Base-by-base conservation (phyloP, 2,329 filamentous ascomycete genomes). In the Nannizzia gypsea region DNA sequence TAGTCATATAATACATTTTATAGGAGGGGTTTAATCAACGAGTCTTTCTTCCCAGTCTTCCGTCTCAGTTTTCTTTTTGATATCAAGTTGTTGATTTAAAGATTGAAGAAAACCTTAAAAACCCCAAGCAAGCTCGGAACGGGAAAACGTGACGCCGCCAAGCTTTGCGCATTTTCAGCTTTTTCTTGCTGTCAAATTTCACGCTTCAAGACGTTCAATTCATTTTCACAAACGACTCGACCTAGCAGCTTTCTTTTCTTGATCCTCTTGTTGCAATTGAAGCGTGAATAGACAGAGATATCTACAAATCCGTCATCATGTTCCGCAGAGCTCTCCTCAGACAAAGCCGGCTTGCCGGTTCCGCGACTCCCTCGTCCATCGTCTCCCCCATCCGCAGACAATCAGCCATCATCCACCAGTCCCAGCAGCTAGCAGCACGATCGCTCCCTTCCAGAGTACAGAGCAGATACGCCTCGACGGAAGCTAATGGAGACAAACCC, bases 401-500 rank as follows among this genome's bases (percentile, higher is more conserved):
- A 64, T 66, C 71, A 46, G 69, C 70, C 65, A 70, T 67, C 54
- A 64, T 71, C 57, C 70, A 71, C 63, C 66, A 68, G 61, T 67
- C 67, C 50, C 20, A 56, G 38, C 62, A 64, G 57, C 62, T 64
- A 58, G 61, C 69, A 58, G 61, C 69, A 63, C 69, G 68, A 58
- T 67, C 69, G 60, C 67, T 73, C n/a, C 67, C 71, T 60, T 69
- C 68, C 58, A 67, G 67, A 63, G 61, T 71, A 60, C 65, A 63
- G 36, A 68, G 66, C 62, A 71, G 76, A 66, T 74, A 69, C 67
- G 76, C 77, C 61, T 78, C 76, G 8, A 75, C 74, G 22, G 74
- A 77, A 64, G 71, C 71, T 38, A 63, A 65, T 22, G 61, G 64
- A 24, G 70, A 71, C 48, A 67, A 66, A 31, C 62, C 66, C 42